Conservation (phyloP, 164 flowering plant species). For the Piper betle region DNA sequence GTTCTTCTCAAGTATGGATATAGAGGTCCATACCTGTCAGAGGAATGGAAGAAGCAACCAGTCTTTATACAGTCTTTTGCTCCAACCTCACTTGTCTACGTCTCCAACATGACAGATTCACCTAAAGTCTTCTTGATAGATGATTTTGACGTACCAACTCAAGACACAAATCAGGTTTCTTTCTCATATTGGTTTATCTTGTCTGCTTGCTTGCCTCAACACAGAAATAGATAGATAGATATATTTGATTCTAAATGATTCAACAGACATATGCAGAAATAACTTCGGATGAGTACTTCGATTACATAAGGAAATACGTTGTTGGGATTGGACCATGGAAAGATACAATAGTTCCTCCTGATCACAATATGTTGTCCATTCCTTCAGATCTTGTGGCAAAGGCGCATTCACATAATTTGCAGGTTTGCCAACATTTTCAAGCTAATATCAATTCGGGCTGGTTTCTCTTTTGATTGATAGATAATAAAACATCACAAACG, state of each 20-base stretch:
- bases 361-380: slow-evolving; percentile 36
- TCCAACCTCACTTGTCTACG: slow-evolving; percentile 69
- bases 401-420: slow-evolving; percentile 77
- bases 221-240: not conserved
- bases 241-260: too few relatives aligned
- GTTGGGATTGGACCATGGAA: slow-evolving; percentile 98
- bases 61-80: slow-evolving; percentile 95
- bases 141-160: slow-evolving; percentile 52
- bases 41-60: slow-evolving; percentile 85
- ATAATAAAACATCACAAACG: too few relatives aligned
- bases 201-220: not conserved
- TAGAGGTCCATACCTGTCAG: slow-evolving; percentile 75
- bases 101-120: slow-evolving; percentile 61
- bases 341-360: slow-evolving; percentile 66
- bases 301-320: slow-evolving; percentile 70
- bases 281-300: slow-evolving; percentile 70
- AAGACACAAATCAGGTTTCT: slow-evolving; percentile 89
- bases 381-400: slow-evolving; percentile 85
- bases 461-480: too few relatives aligned
- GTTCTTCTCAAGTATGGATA: slow-evolving; percentile 77
- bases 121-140: slow-evolving; percentile 86
- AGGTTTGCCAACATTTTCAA: slow-evolving; percentile 26
- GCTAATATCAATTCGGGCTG: not conserved
- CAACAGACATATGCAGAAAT: slow-evolving; percentile 77
- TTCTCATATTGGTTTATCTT: slow-evolving; percentile 1